Base-by-base conservation (phyloP, 2,329 filamentous ascomycete species). In the Alternaria infectoria region DNA sequence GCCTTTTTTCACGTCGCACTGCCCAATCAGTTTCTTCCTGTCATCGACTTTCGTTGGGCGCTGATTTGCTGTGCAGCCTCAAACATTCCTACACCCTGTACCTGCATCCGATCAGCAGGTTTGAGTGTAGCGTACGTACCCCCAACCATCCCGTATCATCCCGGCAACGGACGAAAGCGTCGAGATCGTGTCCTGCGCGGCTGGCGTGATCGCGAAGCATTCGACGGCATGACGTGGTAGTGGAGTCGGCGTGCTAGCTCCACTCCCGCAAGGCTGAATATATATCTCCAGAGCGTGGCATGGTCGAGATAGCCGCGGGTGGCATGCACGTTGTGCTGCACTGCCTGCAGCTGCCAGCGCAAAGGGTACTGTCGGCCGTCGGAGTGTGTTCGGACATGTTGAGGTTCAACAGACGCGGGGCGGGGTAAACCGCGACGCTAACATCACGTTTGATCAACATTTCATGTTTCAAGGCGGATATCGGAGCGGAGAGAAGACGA, bases 81-180 rank as follows among this genome's bases (percentile, higher is more conserved):
- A 28, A 19, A 59, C 21, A 52, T 44, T 26, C 13, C 25, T 49
- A 56, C 51, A 56, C 61, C 61, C 61, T 63, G 61, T 63, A 63
- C 57, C 61, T 63, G 57, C 61, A 56, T 60, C 44, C 60, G 23
- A 62, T 62, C 59, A 54, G 36, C 55, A 59, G 52, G 50, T 44
- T 36, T 12, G 55, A 46, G 32, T 50, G 55, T 44, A 57, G 51
- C 59, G 47, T 64, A 54, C 52, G 50, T 50, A 46, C 32, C 56
- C 52, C 56, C 51, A 28, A 61, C 44, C 26, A 49, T 44, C 64
- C 62, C 61, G 62, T 61, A 47, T 68, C 62, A 32, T 67, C 59
- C 54, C 68, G 66, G 47, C 63, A 57, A 25, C 64, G 66, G 43
- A 71, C 60, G 21, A 69, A 47, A 58, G 66, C 65, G 61, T 59